phyloP scores from a whole-genome alignment of 2,329 filamentous ascomycete genomes.

The Fusarium solani-melongenae region DNA sequence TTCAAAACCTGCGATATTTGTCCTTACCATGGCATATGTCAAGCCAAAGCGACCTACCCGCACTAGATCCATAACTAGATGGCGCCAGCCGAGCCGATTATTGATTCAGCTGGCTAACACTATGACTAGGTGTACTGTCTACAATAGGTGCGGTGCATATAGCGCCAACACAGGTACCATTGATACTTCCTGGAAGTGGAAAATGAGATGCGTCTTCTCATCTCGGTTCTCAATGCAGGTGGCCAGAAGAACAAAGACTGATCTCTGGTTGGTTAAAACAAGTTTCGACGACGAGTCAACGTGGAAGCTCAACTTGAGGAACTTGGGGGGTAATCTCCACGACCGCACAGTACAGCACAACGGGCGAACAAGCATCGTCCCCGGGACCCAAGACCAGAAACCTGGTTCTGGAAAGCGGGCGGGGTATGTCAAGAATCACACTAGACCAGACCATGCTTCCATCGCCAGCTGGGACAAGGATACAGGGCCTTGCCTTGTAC shows the following conservation, averaged over 20 bases:
- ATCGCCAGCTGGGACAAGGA: constrained; percentile 4
- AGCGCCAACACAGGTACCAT: background rate
- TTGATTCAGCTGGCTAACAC: background rate
- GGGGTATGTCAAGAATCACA: constrained; percentile 2
- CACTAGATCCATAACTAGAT: background rate
- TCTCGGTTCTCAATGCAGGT: background rate
- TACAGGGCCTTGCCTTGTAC: background rate
- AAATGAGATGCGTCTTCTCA: background rate
- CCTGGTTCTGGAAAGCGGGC: background rate
- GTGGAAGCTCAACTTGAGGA: background rate
- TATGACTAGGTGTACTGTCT: background rate
- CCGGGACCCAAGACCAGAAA: background rate
- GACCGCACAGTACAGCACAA: background rate
- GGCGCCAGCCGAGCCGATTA: background rate
- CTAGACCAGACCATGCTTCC: constrained; percentile 7
- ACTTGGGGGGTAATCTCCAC: background rate
- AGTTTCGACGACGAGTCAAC: background rate
- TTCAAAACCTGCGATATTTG: background rate
- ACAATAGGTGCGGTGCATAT: background rate
- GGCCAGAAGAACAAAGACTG: background rate
- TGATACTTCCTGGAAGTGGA: background rate
- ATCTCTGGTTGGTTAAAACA: background rate
- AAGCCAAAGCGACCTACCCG: background rate
- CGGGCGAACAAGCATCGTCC: background rate
- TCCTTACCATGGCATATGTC: background rate